Evolutionary conservation across 225 moss, liverwort and hornwort genomes (phyloP), one percentile per base, ranked within the genome.

Genomic region (Marchantia polymorpha): DNA sequence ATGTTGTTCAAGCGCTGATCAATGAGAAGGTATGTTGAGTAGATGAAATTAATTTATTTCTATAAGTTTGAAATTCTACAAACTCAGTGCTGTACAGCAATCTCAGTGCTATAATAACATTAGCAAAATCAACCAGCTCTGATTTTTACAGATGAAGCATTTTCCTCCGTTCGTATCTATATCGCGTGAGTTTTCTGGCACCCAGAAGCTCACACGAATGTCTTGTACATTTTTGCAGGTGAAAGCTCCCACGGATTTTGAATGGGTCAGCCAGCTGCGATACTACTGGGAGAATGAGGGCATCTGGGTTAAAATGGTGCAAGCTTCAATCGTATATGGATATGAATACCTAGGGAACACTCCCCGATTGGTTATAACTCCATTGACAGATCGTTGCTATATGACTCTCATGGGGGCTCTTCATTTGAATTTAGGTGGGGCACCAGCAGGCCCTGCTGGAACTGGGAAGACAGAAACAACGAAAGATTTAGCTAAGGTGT

Each of bases 371-470:
- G 95, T 95, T 22, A 95, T 95, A 47, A 95, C 95, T 55, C 95
- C 95, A 0, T 83, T 95, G 13, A 93, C 93, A 0, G 95, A 95
- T 90, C 88, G 95, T 54, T 95, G 95, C 79, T 95, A 95, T 7
- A 95, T 95, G 95, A 95, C 93, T 0, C 89, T 95, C 15, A 95
- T 95, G 89, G 94, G 94, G 58, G 94, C 93, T 13, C 91, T 95
- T 51, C 94, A 95, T 88, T 76, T 95, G 7, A 95, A 95, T 52
- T 85, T 95, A 1, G 94, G 94, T 11, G 94, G 94, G 8, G 94
- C 92, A 58, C 94, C 94, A 9, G 94, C 94, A 26, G 92, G 92
- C 1, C 94, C 94, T 52, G 94, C 94, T 5, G 94, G 94, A 61
- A 94, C 94, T 1, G 91, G 94, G 58, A 94, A 94, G 67, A 94